A percentile compares a stretch with the other conserved stretches of the same genome.
Evolutionary conservation across 2,329 filamentous ascomycete species (phyloP).

Genomic region (Phialemoniopsis sp.): DNA sequence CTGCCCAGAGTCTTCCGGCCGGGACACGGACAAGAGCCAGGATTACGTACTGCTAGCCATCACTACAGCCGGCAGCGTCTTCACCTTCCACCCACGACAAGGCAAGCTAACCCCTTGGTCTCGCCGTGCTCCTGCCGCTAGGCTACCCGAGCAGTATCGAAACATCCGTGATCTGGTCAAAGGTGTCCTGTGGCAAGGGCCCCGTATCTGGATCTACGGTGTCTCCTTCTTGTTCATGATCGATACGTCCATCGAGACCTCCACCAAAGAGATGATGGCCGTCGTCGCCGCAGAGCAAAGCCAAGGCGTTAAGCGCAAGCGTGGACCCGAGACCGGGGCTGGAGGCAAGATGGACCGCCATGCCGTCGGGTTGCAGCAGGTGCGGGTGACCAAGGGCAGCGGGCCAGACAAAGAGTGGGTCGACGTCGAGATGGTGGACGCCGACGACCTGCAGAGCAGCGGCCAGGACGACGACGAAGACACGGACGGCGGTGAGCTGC

Average conservation of each 20-base stretch:
- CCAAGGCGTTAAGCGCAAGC: constrained; percentile 49
- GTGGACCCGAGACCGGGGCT: constrained; percentile 45
- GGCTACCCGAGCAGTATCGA: constrained; percentile 70
- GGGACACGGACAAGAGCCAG: constrained; percentile 17
- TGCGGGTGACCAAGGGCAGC: constrained; percentile 29
- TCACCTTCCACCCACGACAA: constrained; percentile 74
- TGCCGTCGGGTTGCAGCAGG: constrained; percentile 36
- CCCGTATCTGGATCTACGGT: constrained; percentile 83
- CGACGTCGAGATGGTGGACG: constrained; percentile 25
- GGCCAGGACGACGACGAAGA: constrained; percentile 31
- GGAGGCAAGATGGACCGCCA: constrained; percentile 47
- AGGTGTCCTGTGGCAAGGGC: constrained; percentile 78
- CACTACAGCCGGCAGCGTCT: constrained; percentile 60
- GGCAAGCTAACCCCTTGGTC: constrained; percentile 84
- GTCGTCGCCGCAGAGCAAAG: constrained; percentile 19
- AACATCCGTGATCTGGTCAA: constrained; percentile 76
- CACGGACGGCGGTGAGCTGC: constrained; percentile 19
- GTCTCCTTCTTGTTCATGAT: constrained; percentile 89
- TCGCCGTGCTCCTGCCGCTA: constrained; percentile 71
- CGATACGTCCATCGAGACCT: constrained; percentile 70
- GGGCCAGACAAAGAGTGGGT: constrained; percentile 29
- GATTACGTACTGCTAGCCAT: constrained; percentile 50
- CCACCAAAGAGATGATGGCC: constrained; percentile 25
- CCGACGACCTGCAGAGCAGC: constrained; percentile 17
- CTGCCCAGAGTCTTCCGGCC: constrained; percentile 21